phyloP scores from a whole-genome alignment of 192 early-diverging fungal genomes.

The Backusella sp. region DNA sequence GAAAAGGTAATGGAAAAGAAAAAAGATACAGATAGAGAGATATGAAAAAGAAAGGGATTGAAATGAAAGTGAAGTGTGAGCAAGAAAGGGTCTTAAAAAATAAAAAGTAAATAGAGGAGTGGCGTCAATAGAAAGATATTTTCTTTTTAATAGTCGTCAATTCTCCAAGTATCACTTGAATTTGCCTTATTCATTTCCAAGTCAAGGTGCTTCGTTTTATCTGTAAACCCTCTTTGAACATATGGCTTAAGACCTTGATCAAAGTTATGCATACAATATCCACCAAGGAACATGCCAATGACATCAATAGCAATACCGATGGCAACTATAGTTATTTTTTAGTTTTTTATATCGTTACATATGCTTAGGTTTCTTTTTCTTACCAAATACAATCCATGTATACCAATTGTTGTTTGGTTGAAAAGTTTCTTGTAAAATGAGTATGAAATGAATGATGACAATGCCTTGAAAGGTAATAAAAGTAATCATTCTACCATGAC shows the following conservation, averaged over 20 bases:
- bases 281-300: constrained; percentile 13
- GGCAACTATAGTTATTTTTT: constrained; percentile 7
- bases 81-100: not conserved
- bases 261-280: constrained; percentile 36
- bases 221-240: constrained; percentile 28
- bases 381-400: constrained; percentile 38
- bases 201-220: constrained; percentile 14
- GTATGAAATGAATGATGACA: constrained; percentile 29
- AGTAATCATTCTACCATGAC: constrained; percentile 23
- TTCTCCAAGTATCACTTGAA: constrained; percentile 26
- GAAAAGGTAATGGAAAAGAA: not conserved
- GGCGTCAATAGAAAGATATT: too few relatives aligned
- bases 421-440: constrained; percentile 31
- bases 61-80: not conserved
- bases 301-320: constrained; percentile 21
- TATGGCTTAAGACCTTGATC: constrained; percentile 35
- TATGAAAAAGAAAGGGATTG: not conserved
- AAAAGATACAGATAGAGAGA: not conserved
- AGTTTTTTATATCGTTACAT: not conserved
- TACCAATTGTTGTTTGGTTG: constrained; percentile 37
- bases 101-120: not conserved
- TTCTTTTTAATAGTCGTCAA: constrained; percentile 27
- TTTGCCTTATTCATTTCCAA: constrained; percentile 19
- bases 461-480: constrained; percentile 33
- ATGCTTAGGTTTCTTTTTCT: not conserved